Evolutionary conservation across 495 filamentous ascomycete species (phyloP).

Genomic region (Aspergillus steynii): DNA sequence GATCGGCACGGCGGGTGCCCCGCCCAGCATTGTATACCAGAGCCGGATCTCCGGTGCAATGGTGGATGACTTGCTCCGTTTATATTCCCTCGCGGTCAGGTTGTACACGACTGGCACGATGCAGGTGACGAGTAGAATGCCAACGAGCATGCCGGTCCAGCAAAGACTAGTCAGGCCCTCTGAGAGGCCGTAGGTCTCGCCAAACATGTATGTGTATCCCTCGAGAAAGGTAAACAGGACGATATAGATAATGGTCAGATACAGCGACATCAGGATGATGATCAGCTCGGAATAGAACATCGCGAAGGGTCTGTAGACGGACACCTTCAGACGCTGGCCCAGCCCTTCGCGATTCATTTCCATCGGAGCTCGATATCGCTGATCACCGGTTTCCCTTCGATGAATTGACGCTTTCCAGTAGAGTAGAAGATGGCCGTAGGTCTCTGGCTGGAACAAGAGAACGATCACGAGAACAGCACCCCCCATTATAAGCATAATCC

Average conservation of each 20-base stretch:
- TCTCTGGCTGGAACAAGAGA: slow-evolving; percentile 46
- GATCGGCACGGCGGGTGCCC: slow-evolving; percentile 53
- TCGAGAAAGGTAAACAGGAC: slow-evolving; percentile 63
- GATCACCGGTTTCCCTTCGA: slow-evolving; percentile 40
- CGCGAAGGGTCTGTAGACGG: slow-evolving; percentile 35
- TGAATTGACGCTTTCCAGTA: slow-evolving; percentile 47
- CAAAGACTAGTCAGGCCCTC: slow-evolving; percentile 49
- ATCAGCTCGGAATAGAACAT: slow-evolving; percentile 40
- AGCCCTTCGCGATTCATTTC: slow-evolving; percentile 33
- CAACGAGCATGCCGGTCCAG: slow-evolving; percentile 56
- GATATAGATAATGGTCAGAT: slow-evolving; percentile 60
- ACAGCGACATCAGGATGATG: slow-evolving; percentile 50
- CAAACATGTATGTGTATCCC: slow-evolving; percentile 62
- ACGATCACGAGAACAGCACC: slow-evolving; percentile 36
- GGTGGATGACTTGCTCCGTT: slow-evolving; percentile 8
- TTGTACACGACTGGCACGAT: slow-evolving; percentile 51
- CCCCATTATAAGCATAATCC: slow-evolving; percentile 45
- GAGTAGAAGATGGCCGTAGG: slow-evolving; percentile 45
- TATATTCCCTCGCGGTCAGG: slow-evolving; percentile 23
- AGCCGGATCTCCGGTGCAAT: slow-evolving; percentile 54
- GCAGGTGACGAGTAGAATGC: slow-evolving; percentile 42
- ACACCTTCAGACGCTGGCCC: neutral
- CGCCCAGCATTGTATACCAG: slow-evolving; percentile 57
- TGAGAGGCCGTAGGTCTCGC: slow-evolving; percentile 50
- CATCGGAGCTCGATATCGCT: slow-evolving; percentile 35